phyloP scores from a whole-genome alignment of 2,329 filamentous ascomycete species.

The Colletotrichum sp. region DNA sequence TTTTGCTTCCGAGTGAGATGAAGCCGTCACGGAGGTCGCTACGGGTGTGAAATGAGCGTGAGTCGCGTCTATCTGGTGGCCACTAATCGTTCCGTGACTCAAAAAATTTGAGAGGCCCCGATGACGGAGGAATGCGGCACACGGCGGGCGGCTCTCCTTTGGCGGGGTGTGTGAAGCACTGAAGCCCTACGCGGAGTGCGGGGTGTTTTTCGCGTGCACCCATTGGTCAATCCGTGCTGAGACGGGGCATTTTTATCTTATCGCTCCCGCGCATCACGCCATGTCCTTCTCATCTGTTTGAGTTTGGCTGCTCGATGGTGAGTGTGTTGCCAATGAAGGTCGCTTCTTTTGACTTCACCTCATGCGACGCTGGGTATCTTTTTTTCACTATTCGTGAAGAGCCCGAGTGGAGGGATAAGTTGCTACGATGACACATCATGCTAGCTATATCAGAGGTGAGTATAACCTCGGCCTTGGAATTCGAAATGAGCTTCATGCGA shows the following conservation, averaged over 20 bases:
- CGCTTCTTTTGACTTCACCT: conserved; percentile 3
- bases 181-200: conserved; percentile 8
- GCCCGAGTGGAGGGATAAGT: neutral
- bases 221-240: conserved; percentile 5
- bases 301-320: neutral
- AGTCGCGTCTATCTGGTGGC: neutral
- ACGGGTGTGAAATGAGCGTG: neutral
- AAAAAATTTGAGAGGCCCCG: conserved; percentile 12
- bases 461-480: neutral
- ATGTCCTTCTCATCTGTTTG: neutral
- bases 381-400: neutral
- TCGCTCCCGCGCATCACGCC: neutral
- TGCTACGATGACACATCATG: neutral
- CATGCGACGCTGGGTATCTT: neutral
- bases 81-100: neutral
- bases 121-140: conserved; percentile 1
- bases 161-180: neutral
- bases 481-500: neutral
- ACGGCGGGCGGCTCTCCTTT: neutral
- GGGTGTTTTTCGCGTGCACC: neutral
- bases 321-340: conserved; percentile 1
- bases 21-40: neutral
- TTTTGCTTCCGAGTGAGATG: neutral
- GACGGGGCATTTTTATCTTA: neutral
- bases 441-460: neutral